Conservation (phyloP, 1,139 yeast genomes). For the Wickerhamomyces sp. region DNA sequence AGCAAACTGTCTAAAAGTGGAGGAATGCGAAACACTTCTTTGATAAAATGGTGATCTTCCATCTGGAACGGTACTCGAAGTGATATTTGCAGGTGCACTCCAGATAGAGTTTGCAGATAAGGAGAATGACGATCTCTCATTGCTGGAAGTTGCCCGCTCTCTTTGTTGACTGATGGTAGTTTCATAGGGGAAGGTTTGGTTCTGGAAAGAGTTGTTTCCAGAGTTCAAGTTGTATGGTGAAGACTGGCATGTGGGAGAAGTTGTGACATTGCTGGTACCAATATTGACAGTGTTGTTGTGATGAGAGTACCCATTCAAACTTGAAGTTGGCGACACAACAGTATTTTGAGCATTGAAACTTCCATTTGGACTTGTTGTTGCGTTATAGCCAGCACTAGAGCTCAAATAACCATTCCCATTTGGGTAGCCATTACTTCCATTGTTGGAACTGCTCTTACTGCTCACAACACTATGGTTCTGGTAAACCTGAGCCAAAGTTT, state of each 20-base stretch:
- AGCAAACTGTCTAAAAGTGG: constrained; percentile 7
- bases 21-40: constrained; percentile 17
- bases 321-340: constrained; percentile 1
- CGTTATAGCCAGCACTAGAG: neutral
- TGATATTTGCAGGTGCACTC: constrained; percentile 8
- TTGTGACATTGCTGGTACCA: too few species aligned
- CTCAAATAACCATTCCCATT: constrained; percentile 1
- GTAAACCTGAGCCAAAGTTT: constrained; percentile 26
- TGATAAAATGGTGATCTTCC: constrained; percentile 3
- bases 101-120: constrained; percentile 21
- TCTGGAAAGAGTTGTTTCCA: constrained; percentile 2
- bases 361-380: constrained; percentile 1
- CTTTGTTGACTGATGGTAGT: constrained; percentile 7
- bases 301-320: neutral
- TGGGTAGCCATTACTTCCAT: neutral
- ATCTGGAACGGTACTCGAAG: neutral
- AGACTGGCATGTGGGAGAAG: constrained; percentile 1
- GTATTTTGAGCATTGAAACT: neutral
- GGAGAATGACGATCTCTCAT: constrained; percentile 15
- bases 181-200: constrained; percentile 1
- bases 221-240: neutral
- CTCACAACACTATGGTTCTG: constrained; percentile 13
- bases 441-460: neutral
- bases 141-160: constrained; percentile 7
- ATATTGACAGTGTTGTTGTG: neutral